Base-by-base conservation (phyloP, 2,329 filamentous ascomycete species). In the Clonostachys sp. region DNA sequence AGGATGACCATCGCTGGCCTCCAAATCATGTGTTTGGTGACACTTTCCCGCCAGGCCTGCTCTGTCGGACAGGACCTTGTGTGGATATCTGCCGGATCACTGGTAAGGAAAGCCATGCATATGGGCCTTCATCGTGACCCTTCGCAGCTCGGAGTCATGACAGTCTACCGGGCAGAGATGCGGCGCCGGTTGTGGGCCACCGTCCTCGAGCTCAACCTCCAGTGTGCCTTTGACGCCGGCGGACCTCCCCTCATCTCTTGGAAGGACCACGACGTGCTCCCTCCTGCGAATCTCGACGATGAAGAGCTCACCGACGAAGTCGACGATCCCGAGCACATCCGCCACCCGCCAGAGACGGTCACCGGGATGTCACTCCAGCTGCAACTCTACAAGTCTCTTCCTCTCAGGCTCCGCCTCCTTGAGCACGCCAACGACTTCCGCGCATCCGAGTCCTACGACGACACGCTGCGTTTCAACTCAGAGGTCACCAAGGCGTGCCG, bases 81-180 rank as follows among this genome's bases (percentile, higher is more conserved):
- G 2, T 83, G 77, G 77, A 69, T 78, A 34, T 66, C 72, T 3
- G 64, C 71, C 0, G 80, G 80, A 1, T 60, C 66, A 1, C 51
- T 82, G 12, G 50, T 81, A n/a, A 67, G 79, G 12, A 72, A 70
- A 8, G 80, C 78, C 45, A 74, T 83, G 56, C 71, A 71, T 47
- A 80, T 82, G 70, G 80, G 80, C 5, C 64, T 83, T 6, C 78
- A 84, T 55, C 71, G 77, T 2, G 80, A 83, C 47, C 79, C 80
- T 0, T 67, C 63, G 33, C 63, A 70, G 48, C 68, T 81, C 5
- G 66, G 41, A 12, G 33, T 68, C 7, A 74, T 78, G 66, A 68
- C 73, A 3, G 55, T 62, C 1, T 69, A 76, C 35, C 66, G 70
- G 17, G 66, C 71, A 1, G 80, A 84, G 59, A 71, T 83, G 59